A percentile compares a stretch with the other conserved stretches of the same genome.
These are phyloP conservation scores for Neolecta irregularis DNA, from an alignment of 1,139 yeast species.

Conservation along the genomic window DNA sequence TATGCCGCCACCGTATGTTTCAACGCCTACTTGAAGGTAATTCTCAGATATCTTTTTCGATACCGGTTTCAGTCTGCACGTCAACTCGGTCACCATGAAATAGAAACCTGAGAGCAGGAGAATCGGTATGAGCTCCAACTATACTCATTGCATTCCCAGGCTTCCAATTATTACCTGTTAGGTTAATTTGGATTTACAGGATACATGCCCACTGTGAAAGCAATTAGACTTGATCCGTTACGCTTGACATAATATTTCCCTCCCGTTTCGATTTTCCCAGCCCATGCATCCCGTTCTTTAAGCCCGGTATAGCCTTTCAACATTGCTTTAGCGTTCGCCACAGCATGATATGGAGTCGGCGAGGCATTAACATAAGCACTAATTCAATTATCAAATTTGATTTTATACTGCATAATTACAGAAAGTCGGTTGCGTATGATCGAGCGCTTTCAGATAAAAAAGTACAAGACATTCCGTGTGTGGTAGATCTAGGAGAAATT, in stretches of 20 bases:
- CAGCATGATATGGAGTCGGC: slow-evolving; percentile 94
- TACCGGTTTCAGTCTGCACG: slow-evolving; percentile 60
- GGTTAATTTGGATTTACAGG: background rate
- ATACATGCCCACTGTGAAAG: slow-evolving; percentile 43
- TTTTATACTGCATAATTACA: too few species aligned
- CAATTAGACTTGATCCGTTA: slow-evolving; percentile 75
- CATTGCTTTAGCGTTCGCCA: slow-evolving; percentile 41
- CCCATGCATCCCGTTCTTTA: slow-evolving; percentile 65
- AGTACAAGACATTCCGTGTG: too few species aligned
- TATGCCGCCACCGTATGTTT: slow-evolving; percentile 87
- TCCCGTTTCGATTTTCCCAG: slow-evolving; percentile 36
- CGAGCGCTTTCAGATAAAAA: too few species aligned
- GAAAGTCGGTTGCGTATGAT: too few species aligned
- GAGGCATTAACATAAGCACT: slow-evolving; percentile 58
- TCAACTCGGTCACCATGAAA: slow-evolving; percentile 14
- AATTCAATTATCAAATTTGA: background rate
- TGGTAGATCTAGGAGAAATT: too few species aligned
- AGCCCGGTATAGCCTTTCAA: slow-evolving; percentile 60
- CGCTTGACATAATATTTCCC: slow-evolving; percentile 61
- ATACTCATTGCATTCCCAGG: slow-evolving; percentile 80
- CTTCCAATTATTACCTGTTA: slow-evolving; percentile 43
- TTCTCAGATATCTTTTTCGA: slow-evolving; percentile 57
- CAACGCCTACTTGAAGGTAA: slow-evolving; percentile 81
- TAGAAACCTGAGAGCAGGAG: slow-evolving; percentile 48
- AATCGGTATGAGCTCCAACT: slow-evolving; percentile 89